Evolutionary conservation across 2,329 filamentous ascomycete species (phyloP).

Genomic region (Neoscytalidium dimidiatum): DNA sequence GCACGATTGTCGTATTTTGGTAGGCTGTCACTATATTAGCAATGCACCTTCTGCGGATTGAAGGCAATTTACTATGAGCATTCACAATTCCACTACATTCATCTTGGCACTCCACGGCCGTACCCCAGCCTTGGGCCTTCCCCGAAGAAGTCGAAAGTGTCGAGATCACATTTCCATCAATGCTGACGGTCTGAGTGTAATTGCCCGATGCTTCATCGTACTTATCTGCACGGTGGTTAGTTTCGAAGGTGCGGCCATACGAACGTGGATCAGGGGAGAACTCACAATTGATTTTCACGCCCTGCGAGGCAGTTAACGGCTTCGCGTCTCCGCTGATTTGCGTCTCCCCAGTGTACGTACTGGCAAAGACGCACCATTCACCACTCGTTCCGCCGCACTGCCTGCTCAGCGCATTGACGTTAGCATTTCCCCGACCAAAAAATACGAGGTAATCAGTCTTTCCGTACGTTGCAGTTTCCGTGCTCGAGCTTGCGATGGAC

Average conservation of each 20-base stretch:
- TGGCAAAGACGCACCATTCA: constrained; percentile 46
- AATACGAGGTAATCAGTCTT: too few relatives aligned
- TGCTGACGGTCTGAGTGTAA: constrained; percentile 43
- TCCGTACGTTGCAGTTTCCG: background rate
- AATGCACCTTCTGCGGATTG: background rate
- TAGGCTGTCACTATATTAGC: background rate
- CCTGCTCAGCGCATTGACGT: background rate
- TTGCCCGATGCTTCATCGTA: constrained; percentile 42
- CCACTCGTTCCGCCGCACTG: constrained; percentile 13
- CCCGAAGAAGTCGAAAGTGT: constrained; percentile 48
- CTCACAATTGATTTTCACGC: constrained; percentile 43
- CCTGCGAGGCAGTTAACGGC: constrained; percentile 27
- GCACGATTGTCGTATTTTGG: constrained; percentile 39
- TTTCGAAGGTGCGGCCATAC: background rate
- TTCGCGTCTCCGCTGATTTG: constrained; percentile 38
- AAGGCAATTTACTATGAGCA: constrained; percentile 36
- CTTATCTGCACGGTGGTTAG: constrained; percentile 28
- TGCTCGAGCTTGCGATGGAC: constrained; percentile 37
- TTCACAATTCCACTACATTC: constrained; percentile 43
- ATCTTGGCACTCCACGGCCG: constrained; percentile 44
- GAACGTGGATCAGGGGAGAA: too few relatives aligned
- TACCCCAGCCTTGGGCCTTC: constrained; percentile 47
- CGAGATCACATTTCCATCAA: constrained; percentile 42
- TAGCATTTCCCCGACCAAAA: background rate
- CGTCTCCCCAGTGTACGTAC: constrained; percentile 31